A percentile compares a stretch with the other conserved stretches of the same genome.
phyloP scores from a whole-genome alignment of 768 basidiomycete species.

The Pulveroboletus sp. region DNA sequence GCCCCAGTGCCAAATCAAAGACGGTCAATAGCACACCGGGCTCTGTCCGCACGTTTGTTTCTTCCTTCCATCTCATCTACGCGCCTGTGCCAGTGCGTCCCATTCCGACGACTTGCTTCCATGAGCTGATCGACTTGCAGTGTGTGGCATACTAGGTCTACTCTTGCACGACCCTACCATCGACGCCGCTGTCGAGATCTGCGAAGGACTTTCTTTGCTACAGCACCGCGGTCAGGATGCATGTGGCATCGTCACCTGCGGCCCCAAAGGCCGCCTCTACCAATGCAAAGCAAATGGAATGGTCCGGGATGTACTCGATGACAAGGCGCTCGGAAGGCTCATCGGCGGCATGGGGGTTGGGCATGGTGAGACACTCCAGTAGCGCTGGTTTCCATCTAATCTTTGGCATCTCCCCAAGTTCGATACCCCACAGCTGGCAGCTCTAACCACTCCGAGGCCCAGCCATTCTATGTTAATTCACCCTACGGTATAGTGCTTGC shows the following conservation, averaged over 20 bases:
- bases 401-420: constrained; percentile 44
- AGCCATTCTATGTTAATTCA: constrained; percentile 99
- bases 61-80: constrained; percentile 1
- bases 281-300: constrained; percentile 99
- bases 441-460: constrained; percentile 94
- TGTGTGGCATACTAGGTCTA: constrained; percentile 94
- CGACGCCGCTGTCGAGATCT: constrained; percentile 83
- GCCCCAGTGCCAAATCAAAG: constrained; percentile 1
- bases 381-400: constrained; percentile 6
- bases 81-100: constrained; percentile 26
- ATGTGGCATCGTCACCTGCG: constrained; percentile 95
- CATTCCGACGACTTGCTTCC: background rate
- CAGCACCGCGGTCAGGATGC: constrained; percentile 99
- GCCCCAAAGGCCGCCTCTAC: constrained; percentile 89
- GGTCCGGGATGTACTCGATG: constrained; percentile 96
- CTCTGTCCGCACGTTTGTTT: constrained; percentile 6
- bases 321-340: constrained; percentile 65
- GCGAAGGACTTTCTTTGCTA: constrained; percentile 89
- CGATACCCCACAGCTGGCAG: constrained; percentile 98
- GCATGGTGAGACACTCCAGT: constrained; percentile 59
- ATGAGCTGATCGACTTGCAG: constrained; percentile 26
- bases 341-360: constrained; percentile 97
- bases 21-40: background rate
- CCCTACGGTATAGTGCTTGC: constrained; percentile 98
- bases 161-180: constrained; percentile 71